Evolutionary conservation across 306 rosid genomes (phyloP).

Genomic region (Acacia confusa): DNA sequence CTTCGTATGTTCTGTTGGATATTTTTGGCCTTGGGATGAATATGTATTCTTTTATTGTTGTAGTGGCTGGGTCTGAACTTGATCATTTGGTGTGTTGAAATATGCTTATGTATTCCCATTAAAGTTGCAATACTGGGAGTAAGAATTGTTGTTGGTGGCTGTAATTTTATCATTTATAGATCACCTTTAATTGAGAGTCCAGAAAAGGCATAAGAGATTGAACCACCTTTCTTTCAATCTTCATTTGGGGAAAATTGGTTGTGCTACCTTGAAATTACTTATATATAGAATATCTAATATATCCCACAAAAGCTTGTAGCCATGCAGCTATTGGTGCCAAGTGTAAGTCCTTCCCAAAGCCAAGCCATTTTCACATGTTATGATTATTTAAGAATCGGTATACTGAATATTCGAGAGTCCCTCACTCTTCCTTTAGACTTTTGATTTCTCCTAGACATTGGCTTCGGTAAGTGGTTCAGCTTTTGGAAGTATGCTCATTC

Average conservation of each 20-base stretch:
- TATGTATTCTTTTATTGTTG: not conserved
- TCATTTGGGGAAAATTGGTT: not conserved
- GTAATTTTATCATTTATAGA: not conserved
- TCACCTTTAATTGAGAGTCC: not conserved
- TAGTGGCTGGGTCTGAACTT: not conserved
- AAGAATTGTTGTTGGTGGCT: not conserved
- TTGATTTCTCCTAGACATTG: conserved; percentile 42
- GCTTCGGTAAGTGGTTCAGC: conserved; percentile 33
- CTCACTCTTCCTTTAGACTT: conserved; percentile 11
- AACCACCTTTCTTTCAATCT: not conserved
- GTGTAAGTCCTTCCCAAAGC: too few relatives aligned
- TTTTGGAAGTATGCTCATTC: conserved; percentile 43
- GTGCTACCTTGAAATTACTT: conserved; percentile 6
- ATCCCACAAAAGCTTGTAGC: too few relatives aligned
- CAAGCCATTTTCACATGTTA: too few relatives aligned
- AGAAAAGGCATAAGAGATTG: not conserved
- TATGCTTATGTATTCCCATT: not conserved
- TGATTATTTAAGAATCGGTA: too few relatives aligned
- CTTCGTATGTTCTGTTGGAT: not conserved
- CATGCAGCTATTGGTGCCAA: too few relatives aligned
- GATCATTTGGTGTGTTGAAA: not conserved
- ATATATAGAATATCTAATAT: not conserved
- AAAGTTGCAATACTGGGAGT: not conserved
- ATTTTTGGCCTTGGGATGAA: not conserved
- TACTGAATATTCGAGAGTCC: not conserved